Percentiles rank a stretch among this genome's conserved stretches.
These are phyloP conservation scores for Kodamaea anthophila DNA, from an alignment of 1,139 yeast genomes.

Conservation along the genomic window DNA sequence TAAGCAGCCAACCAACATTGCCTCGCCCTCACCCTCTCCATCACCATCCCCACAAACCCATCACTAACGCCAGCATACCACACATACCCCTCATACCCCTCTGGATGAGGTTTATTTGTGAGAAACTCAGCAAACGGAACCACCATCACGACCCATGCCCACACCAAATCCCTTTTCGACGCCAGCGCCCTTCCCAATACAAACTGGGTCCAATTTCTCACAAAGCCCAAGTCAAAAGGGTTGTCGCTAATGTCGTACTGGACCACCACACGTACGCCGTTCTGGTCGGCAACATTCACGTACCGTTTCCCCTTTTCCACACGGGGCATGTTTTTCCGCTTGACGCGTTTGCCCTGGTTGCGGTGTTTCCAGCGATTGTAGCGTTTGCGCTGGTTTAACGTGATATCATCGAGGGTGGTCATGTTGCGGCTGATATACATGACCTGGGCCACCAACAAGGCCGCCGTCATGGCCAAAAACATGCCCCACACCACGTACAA, in stretches of 20 bases:
- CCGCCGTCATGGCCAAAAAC: conserved; percentile 37
- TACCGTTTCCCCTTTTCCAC: conserved; percentile 28
- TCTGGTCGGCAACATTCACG: conserved; percentile 22
- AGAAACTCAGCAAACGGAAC: conserved; percentile 27
- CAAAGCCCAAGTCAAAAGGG: conserved; percentile 27
- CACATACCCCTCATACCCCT: conserved; percentile 8
- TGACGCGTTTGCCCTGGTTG: conserved; percentile 8
- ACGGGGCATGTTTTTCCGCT: conserved; percentile 16
- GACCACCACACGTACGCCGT: conserved; percentile 25
- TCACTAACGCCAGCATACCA: conserved; percentile 14
- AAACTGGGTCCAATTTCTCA: conserved; percentile 30
- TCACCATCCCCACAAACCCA: conserved; percentile 14
- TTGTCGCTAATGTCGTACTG: conserved; percentile 19
- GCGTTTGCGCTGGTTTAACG: conserved; percentile 18
- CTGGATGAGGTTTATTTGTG: neutral
- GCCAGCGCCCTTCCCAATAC: too few species aligned
- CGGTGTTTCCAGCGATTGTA: conserved; percentile 18
- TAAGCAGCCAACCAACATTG: conserved; percentile 21
- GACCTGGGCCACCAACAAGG: conserved; percentile 31
- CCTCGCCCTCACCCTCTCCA: conserved; percentile 16
- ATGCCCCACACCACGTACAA: conserved; percentile 33
- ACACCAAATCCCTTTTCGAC: conserved; percentile 11
- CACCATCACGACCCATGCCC: conserved; percentile 18
- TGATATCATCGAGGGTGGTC: conserved; percentile 33
- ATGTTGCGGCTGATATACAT: conserved; percentile 35